phyloP scores from a whole-genome alignment of 805 yeast species.

The Nakazawaea laoshanensis region DNA sequence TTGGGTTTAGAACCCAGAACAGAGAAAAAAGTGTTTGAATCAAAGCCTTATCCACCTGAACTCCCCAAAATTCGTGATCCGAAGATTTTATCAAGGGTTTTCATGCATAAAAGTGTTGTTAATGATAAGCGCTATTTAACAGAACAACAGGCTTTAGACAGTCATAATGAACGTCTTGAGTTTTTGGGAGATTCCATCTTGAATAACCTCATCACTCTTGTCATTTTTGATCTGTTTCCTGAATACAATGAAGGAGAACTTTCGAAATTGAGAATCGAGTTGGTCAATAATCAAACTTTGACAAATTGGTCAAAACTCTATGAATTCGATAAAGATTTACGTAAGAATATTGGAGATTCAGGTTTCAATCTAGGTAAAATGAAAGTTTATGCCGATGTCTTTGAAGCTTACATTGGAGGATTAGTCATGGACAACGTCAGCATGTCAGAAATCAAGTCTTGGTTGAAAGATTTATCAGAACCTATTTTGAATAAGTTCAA shows the following conservation, averaged over 20 bases:
- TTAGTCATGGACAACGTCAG: conserved; percentile 48
- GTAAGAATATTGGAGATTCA: conserved; percentile 38
- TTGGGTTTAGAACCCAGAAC: too few relatives aligned
- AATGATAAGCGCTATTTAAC: conserved; percentile 48
- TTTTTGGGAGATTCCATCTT: conserved; percentile 86
- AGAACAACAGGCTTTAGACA: conserved; percentile 45
- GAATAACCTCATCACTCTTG: conserved; percentile 60
- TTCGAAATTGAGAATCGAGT: conserved; percentile 56
- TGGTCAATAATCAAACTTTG: conserved; percentile 68
- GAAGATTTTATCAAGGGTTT: conserved; percentile 58
- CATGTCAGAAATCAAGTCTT: conserved; percentile 38
- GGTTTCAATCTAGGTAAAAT: conserved; percentile 42
- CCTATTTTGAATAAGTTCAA: conserved; percentile 29
- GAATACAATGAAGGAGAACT: conserved; percentile 73
- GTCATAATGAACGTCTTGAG: conserved; percentile 83
- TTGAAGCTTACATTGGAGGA: conserved; percentile 94
- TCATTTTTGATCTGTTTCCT: conserved; percentile 61
- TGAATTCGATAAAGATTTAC: conserved; percentile 51
- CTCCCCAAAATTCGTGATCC: conserved; percentile 61
- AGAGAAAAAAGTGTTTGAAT: conserved; percentile 12
- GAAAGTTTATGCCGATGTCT: conserved; percentile 79
- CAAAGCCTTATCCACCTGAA: conserved; percentile 46
- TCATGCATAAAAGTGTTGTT: conserved; percentile 70
- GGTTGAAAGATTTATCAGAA: conserved; percentile 47
- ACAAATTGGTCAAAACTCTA: conserved; percentile 64